These are phyloP conservation scores for Phytopythium oedochilum DNA, from an alignment of 352 stramenopile species.

Conservation along the genomic window DNA sequence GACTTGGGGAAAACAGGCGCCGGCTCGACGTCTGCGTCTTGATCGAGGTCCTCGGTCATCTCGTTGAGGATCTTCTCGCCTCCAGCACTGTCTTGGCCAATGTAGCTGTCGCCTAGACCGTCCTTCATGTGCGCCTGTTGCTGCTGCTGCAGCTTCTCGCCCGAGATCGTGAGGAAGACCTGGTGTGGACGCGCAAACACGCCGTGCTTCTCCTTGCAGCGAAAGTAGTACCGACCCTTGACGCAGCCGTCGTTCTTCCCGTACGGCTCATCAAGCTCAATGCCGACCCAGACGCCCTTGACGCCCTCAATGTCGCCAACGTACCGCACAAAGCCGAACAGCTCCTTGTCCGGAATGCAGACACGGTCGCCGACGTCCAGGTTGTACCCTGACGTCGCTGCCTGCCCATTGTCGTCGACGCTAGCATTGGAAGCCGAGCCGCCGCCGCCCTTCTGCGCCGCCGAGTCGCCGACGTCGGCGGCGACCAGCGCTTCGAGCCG, in stretches of 20 bases:
- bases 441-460: constrained; percentile 9
- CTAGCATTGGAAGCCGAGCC: constrained; percentile 37
- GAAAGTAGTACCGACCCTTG: constrained; percentile 79
- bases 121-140: constrained; percentile 17
- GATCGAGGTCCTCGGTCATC: constrained; percentile 14
- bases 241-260: constrained; percentile 85
- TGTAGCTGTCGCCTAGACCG: constrained; percentile 11
- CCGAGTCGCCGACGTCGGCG: constrained; percentile 17
- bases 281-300: constrained; percentile 71
- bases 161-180: constrained; percentile 65
- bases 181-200: constrained; percentile 77
- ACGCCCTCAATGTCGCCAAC: constrained; percentile 63
- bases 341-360: constrained; percentile 80
- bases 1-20: constrained; percentile 14
- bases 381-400: constrained; percentile 20
- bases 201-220: constrained; percentile 70
- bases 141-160: constrained; percentile 36
- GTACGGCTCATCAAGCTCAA: constrained; percentile 70
- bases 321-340: constrained; percentile 80
- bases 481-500: constrained; percentile 63
- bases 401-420: constrained; percentile 39
- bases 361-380: constrained; percentile 70
- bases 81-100: constrained; percentile 14
- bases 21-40: constrained; percentile 17
- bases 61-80: constrained; percentile 18